These are phyloP conservation scores for Saccharomycopsis fodiens DNA, from an alignment of 805 yeast species.

Conservation along the genomic window DNA sequence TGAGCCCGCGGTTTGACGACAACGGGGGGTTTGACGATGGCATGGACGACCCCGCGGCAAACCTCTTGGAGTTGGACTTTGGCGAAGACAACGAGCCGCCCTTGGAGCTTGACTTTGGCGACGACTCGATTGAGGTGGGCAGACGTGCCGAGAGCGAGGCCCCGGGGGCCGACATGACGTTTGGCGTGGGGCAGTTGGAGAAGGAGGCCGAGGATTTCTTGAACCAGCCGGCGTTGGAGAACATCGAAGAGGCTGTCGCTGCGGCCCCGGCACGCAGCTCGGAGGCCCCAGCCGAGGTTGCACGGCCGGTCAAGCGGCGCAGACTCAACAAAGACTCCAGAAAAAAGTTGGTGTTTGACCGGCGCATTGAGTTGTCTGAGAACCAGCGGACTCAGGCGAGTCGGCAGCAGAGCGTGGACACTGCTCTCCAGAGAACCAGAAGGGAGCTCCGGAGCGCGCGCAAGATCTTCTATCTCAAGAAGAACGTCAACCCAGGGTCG, in stretches of 20 bases:
- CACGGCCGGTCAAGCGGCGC: slow-evolving; percentile 10
- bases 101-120: slow-evolving; percentile 31
- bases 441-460: background rate
- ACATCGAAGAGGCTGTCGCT: too few relatives aligned
- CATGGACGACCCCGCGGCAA: background rate
- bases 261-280: too few relatives aligned
- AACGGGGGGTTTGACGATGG: background rate
- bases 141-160: slow-evolving; percentile 28
- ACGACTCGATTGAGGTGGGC: slow-evolving; percentile 47
- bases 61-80: slow-evolving; percentile 17
- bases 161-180: slow-evolving; percentile 7
- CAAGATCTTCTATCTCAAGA: slow-evolving; percentile 11
- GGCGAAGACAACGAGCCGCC: slow-evolving; percentile 4
- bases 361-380: slow-evolving; percentile 23
- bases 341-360: slow-evolving; percentile 23
- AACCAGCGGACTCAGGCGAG: slow-evolving; percentile 16
- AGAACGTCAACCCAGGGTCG: slow-evolving; percentile 8
- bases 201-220: slow-evolving; percentile 20
- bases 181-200: slow-evolving; percentile 22
- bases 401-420: background rate
- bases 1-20: too few relatives aligned
- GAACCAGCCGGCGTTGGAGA: slow-evolving; percentile 22
- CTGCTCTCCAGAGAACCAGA: background rate
- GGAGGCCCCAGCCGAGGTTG: background rate
- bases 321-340: slow-evolving; percentile 19